phyloP scores from a whole-genome alignment of 768 basidiomycete species.

The Tremella yokohamensis region DNA sequence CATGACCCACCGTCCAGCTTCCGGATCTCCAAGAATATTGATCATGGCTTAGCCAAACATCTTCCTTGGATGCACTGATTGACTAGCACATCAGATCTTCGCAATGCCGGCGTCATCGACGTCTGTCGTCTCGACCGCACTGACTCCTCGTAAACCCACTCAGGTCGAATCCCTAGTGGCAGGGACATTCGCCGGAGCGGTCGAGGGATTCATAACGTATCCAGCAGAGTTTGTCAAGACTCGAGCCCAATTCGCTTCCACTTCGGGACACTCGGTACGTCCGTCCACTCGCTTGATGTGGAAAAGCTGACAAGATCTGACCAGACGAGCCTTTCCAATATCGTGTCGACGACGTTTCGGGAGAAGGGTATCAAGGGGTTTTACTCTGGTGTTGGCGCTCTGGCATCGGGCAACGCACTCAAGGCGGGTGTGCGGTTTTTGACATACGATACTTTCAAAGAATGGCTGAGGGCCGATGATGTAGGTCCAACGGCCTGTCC shows the following conservation, averaged over 20 bases:
- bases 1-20: no score
- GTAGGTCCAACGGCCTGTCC: constrained; percentile 53
- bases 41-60: no score
- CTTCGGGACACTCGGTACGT: background rate
- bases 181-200: constrained; percentile 21
- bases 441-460: constrained; percentile 85
- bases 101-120: no score
- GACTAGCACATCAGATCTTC: no score
- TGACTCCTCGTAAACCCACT: constrained; percentile 44
- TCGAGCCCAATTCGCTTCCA: constrained; percentile 76
- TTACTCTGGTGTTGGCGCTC: constrained; percentile 81
- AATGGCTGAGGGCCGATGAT: constrained; percentile 69
- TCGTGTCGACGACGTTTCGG: background rate
- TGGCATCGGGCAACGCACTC: constrained; percentile 77
- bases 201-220: constrained; percentile 59
- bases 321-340: background rate
- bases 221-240: constrained; percentile 91
- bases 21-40: no score
- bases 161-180: constrained; percentile 22
- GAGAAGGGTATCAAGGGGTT: constrained; percentile 1
- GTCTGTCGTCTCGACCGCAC: constrained; percentile 55
- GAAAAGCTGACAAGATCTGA: no score
- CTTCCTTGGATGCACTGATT: no score
- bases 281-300: no score
- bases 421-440: constrained; percentile 94